Percentiles rank a stretch among this genome's conserved stretches.
phyloP scores from a whole-genome alignment of 2,329 filamentous ascomycete genomes.

The Aureobasidium musti region DNA sequence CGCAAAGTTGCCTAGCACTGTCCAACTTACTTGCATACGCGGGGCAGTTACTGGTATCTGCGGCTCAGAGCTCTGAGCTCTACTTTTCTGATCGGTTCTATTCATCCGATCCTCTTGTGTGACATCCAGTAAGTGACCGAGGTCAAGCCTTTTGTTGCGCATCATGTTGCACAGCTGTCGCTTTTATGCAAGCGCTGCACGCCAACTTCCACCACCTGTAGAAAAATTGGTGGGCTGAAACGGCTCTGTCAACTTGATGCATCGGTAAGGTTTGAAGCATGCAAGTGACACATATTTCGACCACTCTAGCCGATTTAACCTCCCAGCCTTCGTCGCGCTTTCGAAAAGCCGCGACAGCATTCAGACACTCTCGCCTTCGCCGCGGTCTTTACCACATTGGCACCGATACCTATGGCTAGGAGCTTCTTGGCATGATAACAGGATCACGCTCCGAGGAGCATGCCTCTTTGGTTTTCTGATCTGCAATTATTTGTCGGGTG shows the following conservation, averaged over 20 bases:
- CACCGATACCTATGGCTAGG: background rate
- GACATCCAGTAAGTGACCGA: background rate
- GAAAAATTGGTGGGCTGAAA: slow-evolving; percentile 14
- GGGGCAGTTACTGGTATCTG: slow-evolving; percentile 26
- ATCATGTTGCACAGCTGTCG: slow-evolving; percentile 8
- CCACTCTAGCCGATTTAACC: slow-evolving; percentile 14
- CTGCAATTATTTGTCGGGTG: slow-evolving; percentile 6
- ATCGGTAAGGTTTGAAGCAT: slow-evolving; percentile 25
- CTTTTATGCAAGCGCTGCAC: slow-evolving; percentile 3
- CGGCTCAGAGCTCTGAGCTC: slow-evolving; percentile 12
- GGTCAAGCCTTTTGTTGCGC: background rate
- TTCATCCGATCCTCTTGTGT: background rate
- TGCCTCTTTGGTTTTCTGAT: slow-evolving; percentile 4
- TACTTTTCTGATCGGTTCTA: slow-evolving; percentile 16
- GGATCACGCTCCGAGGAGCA: slow-evolving; percentile 4
- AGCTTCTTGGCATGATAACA: background rate
- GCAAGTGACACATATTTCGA: background rate
- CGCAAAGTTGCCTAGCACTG: slow-evolving; percentile 6
- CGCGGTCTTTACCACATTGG: background rate
- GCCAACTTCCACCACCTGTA: slow-evolving; percentile 3
- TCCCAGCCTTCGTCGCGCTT: slow-evolving; percentile 16
- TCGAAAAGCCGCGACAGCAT: background rate
- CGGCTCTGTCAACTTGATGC: slow-evolving; percentile 13
- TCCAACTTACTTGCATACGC: slow-evolving; percentile 13
- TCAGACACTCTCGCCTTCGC: background rate